A percentile compares a stretch with the other conserved stretches of the same genome.
Evolutionary conservation across 148 eudicot genomes (phyloP).

Genomic region (Hydrangea macrophylla): DNA sequence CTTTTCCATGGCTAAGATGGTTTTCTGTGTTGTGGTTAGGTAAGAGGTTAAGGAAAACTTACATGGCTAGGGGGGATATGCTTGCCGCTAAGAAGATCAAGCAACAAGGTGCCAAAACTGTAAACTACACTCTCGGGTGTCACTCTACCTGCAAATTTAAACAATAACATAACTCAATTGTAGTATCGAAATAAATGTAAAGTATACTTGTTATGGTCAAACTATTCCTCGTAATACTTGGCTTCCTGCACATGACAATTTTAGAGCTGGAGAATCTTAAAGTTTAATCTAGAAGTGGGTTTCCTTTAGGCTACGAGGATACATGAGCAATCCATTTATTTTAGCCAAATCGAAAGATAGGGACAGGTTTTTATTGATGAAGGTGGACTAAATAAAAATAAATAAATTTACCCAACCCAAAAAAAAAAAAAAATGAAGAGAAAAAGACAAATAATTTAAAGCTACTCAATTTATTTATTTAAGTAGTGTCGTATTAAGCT

Average conservation of each 20-base stretch:
- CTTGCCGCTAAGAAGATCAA: conserved; percentile 82
- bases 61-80: conserved; percentile 91
- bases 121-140: conserved; percentile 72
- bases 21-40: neutral
- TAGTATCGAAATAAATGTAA: neutral
- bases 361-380: neutral
- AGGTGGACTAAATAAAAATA: neutral
- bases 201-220: neutral
- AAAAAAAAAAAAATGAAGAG: neutral
- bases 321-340: neutral
- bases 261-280: neutral
- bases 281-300: neutral
- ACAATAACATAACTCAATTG: conserved; percentile 18
- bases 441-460: neutral
- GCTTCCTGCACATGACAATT: neutral
- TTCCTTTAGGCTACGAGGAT: neutral
- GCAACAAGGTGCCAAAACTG: conserved; percentile 80
- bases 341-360: neutral
- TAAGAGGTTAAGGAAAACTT: conserved; percentile 17
- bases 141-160: conserved; percentile 62
- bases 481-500: too few relatives aligned
- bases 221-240: neutral
- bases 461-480: too few relatives aligned
- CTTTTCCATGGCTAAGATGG: neutral
- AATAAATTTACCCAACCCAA: neutral